Conservation (phyloP, 2,329 filamentous ascomycete species). For the Biscogniauxia marginata region DNA sequence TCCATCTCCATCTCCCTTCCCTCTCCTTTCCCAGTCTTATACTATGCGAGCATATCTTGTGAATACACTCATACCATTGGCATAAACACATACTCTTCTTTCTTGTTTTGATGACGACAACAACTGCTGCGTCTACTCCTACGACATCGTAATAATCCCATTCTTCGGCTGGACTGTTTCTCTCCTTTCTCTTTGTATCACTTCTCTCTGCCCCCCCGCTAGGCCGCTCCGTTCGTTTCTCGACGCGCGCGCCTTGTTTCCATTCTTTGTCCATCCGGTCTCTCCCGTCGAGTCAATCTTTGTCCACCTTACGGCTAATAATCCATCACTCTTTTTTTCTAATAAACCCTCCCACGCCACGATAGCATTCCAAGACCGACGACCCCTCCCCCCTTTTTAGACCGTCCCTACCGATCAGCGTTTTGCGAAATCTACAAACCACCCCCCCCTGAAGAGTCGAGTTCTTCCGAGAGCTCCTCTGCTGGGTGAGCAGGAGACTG, state of each 20-base stretch:
- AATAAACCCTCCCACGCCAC: background rate
- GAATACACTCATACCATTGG: background rate
- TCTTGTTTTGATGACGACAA: background rate
- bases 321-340: background rate
- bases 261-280: slow-evolving; percentile 5
- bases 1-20: background rate
- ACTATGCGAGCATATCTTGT: background rate
- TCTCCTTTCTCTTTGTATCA: slow-evolving; percentile 21
- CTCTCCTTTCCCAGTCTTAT: background rate
- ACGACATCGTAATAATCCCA: slow-evolving; percentile 10
- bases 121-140: background rate
- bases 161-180: slow-evolving; percentile 22
- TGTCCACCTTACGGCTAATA: slow-evolving; percentile 1
- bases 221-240: slow-evolving; percentile 10
- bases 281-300: slow-evolving; percentile 1
- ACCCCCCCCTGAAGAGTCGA: slow-evolving; percentile 13
- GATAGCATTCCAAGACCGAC: background rate
- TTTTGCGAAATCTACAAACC: background rate
- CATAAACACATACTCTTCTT: background rate
- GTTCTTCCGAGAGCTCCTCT: slow-evolving; percentile 31
- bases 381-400: slow-evolving; percentile 1
- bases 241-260: slow-evolving; percentile 12
- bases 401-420: background rate
- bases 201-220: slow-evolving; percentile 15
- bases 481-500: slow-evolving; percentile 35